Evolutionary conservation across 306 rosid genomes (phyloP).

Genomic region (Begonia peltatifolia): DNA sequence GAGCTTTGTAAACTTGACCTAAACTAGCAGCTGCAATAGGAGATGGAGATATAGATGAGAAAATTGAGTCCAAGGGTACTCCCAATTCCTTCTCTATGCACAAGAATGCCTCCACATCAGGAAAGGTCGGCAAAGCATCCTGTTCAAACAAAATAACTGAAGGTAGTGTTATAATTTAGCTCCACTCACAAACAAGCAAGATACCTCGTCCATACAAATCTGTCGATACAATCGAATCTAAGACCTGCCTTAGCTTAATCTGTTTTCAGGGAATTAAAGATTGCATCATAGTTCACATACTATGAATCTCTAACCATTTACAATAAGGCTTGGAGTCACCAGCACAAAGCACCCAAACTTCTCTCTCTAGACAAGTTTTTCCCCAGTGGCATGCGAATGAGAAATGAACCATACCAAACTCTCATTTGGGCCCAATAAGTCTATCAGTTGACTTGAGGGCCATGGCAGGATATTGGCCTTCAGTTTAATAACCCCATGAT

Average conservation of each 20-base stretch:
- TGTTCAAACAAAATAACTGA: conserved; percentile 18
- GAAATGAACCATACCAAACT: no score
- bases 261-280: background rate
- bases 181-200: conserved; percentile 4
- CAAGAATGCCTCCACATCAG: conserved; percentile 66
- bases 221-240: background rate
- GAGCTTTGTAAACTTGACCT: conserved; percentile 92
- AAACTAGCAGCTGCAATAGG: conserved; percentile 97
- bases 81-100: conserved; percentile 85
- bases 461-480: no score
- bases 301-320: no score
- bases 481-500: no score
- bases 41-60: conserved; percentile 52
- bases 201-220: background rate
- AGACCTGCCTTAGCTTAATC: background rate
- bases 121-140: conserved; percentile 83
- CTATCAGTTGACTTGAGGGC: no score
- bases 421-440: no score
- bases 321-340: no score
- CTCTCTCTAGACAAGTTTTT: background rate
- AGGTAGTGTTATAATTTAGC: conserved; percentile 10
- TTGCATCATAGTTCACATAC: no score
- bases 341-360: background rate
- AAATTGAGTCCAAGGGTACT: conserved; percentile 53
- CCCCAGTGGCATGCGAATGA: no score